Conservation (phyloP, 2,329 filamentous ascomycete species). For the Chaetomiaceae sp. region DNA sequence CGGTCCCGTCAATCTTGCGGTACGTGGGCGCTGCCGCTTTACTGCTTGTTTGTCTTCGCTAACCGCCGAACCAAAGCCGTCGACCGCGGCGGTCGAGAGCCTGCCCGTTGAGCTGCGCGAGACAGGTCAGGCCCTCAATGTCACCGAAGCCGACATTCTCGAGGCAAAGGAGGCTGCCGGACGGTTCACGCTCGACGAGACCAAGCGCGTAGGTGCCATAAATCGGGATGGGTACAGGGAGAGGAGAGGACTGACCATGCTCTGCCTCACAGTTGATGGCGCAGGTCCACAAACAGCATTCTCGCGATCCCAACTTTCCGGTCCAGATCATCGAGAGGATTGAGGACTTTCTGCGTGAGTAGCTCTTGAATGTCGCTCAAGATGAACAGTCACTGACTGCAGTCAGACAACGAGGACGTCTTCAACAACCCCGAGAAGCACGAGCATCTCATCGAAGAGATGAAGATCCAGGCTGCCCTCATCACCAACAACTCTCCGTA, state of each 20-base stretch:
- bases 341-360: constrained; percentile 22
- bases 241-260: not conserved
- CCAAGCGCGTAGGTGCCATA: constrained; percentile 11
- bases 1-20: constrained; percentile 6
- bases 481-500: constrained; percentile 55
- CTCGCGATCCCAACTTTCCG: constrained; percentile 25
- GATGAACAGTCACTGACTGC: not conserved
- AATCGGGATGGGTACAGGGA: not conserved
- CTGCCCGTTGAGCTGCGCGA: constrained; percentile 1
- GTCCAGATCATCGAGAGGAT: constrained; percentile 21
- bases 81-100: not conserved
- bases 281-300: constrained; percentile 18
- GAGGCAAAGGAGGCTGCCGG: constrained; percentile 20
- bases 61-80: constrained; percentile 2
- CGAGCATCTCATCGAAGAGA: constrained; percentile 46
- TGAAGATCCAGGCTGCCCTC: constrained; percentile 52
- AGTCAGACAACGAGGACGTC: constrained; percentile 39
- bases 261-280: constrained; percentile 15
- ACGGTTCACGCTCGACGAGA: constrained; percentile 22
- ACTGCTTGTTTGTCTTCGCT: not conserved
- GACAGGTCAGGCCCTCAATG: constrained; percentile 8
- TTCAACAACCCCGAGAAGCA: constrained; percentile 44
- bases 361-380: not conserved
- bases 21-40: not conserved
- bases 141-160: constrained; percentile 21